Base-by-base conservation (phyloP, 257 asterid species). In the Ilex asprella region DNA sequence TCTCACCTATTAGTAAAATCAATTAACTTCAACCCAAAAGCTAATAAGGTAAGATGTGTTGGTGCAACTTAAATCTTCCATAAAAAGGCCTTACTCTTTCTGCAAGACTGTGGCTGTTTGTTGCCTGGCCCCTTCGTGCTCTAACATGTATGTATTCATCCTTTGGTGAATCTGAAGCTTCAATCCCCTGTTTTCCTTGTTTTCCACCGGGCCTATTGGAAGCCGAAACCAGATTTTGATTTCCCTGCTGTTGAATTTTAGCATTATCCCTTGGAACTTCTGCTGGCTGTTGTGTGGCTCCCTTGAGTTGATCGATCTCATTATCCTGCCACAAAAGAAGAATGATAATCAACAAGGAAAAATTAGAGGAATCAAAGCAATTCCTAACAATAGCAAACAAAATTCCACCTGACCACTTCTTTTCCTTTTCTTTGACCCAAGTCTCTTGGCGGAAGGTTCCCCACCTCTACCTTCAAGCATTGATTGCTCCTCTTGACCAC, bases 31-130 rank as follows among this genome's bases (percentile, higher is more conserved):
- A 31, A 16, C 63, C 64, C 47, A 73, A 55, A 51, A 67, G 68
- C 53, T 35, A 35, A 35, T 35, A 35, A 35, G 41, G 2, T 3
- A 35, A 8, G 8, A 35, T 35, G 41, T 35, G 1, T 35, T 35
- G 41, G 5, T 35, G 41, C 41, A 35, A 35, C 41, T 35, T 35
- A 35, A 35, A 8, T 12, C 62, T 39, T 10, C 12, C 59, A 39
- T 35, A 59, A 7, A 50, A 43, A 60, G 44, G 43, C 16, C 67
- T 70, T 76, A 93, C 99, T 84, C 99, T 83, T 79, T 93, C 99
- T 61, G 99, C 99, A 64, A 93, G 97, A 76, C 99, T 93, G 55
- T 93, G 99, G 83, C 95, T 93, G 76, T 93, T 93, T 12, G 99
- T 89, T 2, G 99, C 99, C 78, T 89, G 99, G 39, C 99, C 99